Base-by-base conservation (phyloP, 176 grass and related monocot species). In the Oryza officinalis region DNA sequence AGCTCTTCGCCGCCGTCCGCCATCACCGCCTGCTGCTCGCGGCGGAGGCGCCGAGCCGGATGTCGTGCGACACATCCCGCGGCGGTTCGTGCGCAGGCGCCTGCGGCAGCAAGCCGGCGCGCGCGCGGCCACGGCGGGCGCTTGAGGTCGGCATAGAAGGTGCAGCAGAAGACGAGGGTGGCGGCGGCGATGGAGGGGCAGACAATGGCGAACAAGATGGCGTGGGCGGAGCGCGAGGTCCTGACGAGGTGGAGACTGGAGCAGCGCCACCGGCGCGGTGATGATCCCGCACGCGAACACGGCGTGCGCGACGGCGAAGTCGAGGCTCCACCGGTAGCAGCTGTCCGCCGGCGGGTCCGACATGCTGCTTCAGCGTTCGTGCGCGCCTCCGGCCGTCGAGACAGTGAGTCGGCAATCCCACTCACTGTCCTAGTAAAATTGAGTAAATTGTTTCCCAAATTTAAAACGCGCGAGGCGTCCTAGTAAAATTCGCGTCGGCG, bases 291-390 rank as follows among this genome's bases (percentile, higher is more conserved):
- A 54, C 37, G 65, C 77, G 41, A 89, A 81, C 30, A 89, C 11
- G 52, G 52, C 87, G 72, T 89, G 87, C 77, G 83, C 77, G 23
- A 81, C 67, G 0, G 37, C 65, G 72, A 89, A 85, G 72, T 86
- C 88, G 83, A 77, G 12, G 87, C 63, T 33, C 87, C 87, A 89
- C 30, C 22, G 65, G 65, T 33, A 85, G 72, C 88, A 89, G 66
- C 37, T 75, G 32, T 72, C 32, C 57, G 30, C 25, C 50, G 33
- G 33, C 5, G 33, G 33, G 33, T 54, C 71, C 14, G 86, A 64
- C 83, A 85, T 38, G 37, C 33, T 35, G 6, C 33, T 35, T 7
- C 6, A 35, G 33, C 33, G 33, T 35, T 35, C 33, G 33, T 35
- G 33, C 33, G 33, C 33, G 33, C 33, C 5, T 35, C 33, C 33